Conservation (phyloP, 495 filamentous ascomycete genomes). For the Penicillium maclennaniae region DNA sequence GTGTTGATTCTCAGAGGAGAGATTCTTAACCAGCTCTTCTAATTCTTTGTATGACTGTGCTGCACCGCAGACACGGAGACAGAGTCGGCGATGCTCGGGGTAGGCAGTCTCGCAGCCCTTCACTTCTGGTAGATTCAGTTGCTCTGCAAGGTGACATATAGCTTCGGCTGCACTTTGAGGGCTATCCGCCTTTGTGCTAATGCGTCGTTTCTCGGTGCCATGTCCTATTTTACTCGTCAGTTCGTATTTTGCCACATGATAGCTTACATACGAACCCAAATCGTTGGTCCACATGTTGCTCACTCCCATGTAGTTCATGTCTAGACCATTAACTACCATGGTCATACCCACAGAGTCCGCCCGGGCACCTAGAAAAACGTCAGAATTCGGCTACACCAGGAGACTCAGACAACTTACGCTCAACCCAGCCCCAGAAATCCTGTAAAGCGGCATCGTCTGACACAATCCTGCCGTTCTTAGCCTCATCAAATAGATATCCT, state of each 20-base stretch:
- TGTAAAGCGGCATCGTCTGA: conserved; percentile 70
- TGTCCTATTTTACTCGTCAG: conserved; percentile 30
- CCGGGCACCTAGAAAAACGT: conserved; percentile 54
- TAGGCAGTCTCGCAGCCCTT: conserved; percentile 56
- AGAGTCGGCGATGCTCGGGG: conserved; percentile 72
- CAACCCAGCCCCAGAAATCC: conserved; percentile 74
- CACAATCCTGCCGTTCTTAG: conserved; percentile 62
- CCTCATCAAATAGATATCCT: conserved; percentile 75
- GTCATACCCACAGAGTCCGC: conserved; percentile 59
- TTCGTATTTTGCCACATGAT: background rate
- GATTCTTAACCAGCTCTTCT: conserved; percentile 56
- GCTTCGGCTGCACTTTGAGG: conserved; percentile 42
- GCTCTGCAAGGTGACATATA: conserved; percentile 48
- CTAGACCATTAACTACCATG: conserved; percentile 71
- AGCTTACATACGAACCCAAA: conserved; percentile 47
- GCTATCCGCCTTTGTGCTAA: conserved; percentile 22
- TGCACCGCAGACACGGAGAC: conserved; percentile 74
- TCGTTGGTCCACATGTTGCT: conserved; percentile 74
- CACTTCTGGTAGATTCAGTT: conserved; percentile 44
- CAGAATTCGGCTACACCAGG: conserved; percentile 12
- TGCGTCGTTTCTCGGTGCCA: conserved; percentile 30
- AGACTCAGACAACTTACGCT: conserved; percentile 46
- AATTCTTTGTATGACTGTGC: conserved; percentile 59
- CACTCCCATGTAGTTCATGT: conserved; percentile 84
- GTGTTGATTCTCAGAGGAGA: conserved; percentile 58